phyloP scores from a whole-genome alignment of 768 basidiomycete species.

The Postia placenta region DNA sequence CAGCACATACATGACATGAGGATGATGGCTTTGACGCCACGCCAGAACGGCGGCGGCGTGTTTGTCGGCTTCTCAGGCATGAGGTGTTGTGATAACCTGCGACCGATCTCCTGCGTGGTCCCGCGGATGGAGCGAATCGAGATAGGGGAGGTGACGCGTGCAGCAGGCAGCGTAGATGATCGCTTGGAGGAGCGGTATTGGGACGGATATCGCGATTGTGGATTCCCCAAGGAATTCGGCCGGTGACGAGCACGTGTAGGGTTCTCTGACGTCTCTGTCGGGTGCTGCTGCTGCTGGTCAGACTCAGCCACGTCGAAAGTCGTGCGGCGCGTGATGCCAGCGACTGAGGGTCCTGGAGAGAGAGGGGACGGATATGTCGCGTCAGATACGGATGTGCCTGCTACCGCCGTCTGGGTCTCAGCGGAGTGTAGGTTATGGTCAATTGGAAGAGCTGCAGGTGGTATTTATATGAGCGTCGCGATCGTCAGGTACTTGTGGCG shows the following conservation, averaged over 20 bases:
- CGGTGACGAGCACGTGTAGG: not conserved
- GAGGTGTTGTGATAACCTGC: slow-evolving; percentile 3
- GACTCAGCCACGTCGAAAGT: slow-evolving; percentile 3
- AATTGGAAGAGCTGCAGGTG: not conserved
- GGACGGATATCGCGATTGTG: not conserved
- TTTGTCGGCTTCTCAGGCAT: slow-evolving; percentile 26
- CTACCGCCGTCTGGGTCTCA: slow-evolving; percentile 7
- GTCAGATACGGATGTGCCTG: slow-evolving; percentile 2
- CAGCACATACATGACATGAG: slow-evolving; percentile 47
- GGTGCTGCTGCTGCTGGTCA: not conserved
- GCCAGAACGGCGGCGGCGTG: slow-evolving; percentile 35
- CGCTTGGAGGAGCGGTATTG: not conserved
- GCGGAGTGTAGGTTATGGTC: slow-evolving; percentile 6
- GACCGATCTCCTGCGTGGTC: not conserved
- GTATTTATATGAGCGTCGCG: not conserved
- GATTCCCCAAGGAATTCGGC: not conserved
- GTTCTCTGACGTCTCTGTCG: not conserved
- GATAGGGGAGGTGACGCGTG: not conserved
- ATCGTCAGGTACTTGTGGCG: too few relatives aligned
- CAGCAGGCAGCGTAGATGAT: not conserved
- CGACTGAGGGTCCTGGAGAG: slow-evolving; percentile 5
- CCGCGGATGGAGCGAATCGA: not conserved
- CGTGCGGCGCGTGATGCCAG: slow-evolving; percentile 1
- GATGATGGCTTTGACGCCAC: slow-evolving; percentile 49
- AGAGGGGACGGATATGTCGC: slow-evolving; percentile 1